Evolutionary conservation across 1,139 yeast species (phyloP).

Genomic region (Blastobotrys serpentis): DNA sequence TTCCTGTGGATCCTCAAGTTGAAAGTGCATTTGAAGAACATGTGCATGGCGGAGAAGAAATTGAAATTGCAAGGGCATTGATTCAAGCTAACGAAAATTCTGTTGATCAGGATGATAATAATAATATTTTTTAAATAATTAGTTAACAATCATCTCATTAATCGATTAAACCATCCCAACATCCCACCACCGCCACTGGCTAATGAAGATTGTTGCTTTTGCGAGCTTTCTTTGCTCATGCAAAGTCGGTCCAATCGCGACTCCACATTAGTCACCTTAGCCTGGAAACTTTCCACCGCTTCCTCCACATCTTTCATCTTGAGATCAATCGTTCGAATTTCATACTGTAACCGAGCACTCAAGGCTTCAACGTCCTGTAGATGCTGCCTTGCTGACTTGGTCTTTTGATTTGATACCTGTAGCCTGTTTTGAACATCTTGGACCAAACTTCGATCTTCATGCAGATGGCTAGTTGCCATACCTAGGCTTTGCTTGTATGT

Average conservation of each 20-base stretch:
- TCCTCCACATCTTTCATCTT: conserved; percentile 82
- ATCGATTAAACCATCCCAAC: conserved; percentile 5
- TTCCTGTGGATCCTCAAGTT: conserved; percentile 62
- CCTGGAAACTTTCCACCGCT: conserved; percentile 53
- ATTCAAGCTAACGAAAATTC: conserved; percentile 56
- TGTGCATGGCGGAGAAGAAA: conserved; percentile 48
- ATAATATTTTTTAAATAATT: conserved; percentile 14
- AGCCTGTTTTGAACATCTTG: conserved; percentile 23
- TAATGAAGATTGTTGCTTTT: not conserved
- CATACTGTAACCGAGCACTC: conserved; percentile 77
- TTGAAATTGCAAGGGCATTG: conserved; percentile 65
- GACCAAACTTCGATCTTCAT: conserved; percentile 21
- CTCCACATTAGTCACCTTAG: conserved; percentile 44
- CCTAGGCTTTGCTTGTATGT: conserved; percentile 16
- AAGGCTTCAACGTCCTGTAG: conserved; percentile 64
- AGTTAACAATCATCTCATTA: not conserved
- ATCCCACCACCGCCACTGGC: not conserved
- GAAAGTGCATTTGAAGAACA: conserved; percentile 53
- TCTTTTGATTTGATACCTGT: conserved; percentile 25
- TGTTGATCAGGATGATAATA: conserved; percentile 25
- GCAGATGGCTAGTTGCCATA: conserved; percentile 16
- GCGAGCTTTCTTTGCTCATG: conserved; percentile 2
- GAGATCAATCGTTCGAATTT: conserved; percentile 66
- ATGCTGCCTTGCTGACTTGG: conserved; percentile 44
- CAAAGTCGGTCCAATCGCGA: conserved; percentile 32